Conservation (phyloP, 306 rosid genomes). For the Casuarina glauca region DNA sequence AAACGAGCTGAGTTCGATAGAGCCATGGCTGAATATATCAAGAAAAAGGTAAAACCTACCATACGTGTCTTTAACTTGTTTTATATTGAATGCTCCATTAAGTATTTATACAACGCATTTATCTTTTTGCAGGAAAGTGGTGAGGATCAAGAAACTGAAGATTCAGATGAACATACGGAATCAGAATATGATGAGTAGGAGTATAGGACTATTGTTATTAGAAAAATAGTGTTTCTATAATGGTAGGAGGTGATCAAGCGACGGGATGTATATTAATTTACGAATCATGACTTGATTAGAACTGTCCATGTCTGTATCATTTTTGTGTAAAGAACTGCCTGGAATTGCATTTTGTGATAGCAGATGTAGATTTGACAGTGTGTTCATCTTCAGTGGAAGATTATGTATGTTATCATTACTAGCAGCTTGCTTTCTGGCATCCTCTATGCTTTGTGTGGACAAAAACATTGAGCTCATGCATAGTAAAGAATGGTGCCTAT, state of each 20-base stretch:
- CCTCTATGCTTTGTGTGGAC: no score
- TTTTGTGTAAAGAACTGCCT: slow-evolving; percentile 31
- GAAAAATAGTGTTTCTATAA: slow-evolving; percentile 15
- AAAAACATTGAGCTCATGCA: no score
- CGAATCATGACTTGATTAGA: slow-evolving; percentile 28
- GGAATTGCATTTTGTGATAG: slow-evolving; percentile 28
- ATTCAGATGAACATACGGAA: slow-evolving; percentile 54
- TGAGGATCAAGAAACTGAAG: slow-evolving; percentile 57
- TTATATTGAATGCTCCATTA: background rate
- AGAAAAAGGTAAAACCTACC: slow-evolving; percentile 56
- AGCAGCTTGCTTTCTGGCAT: background rate
- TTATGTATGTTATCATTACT: background rate
- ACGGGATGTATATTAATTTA: slow-evolving; percentile 43
- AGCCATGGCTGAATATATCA: slow-evolving; percentile 66
- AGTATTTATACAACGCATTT: background rate
- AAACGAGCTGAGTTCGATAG: slow-evolving; percentile 88
- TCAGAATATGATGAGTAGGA: slow-evolving; percentile 51
- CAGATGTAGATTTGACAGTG: slow-evolving; percentile 22
- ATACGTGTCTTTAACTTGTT: background rate
- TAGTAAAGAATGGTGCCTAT: no score
- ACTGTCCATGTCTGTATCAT: slow-evolving; percentile 22
- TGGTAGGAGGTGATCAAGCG: slow-evolving; percentile 20
- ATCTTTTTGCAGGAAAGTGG: slow-evolving; percentile 65
- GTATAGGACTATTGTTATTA: slow-evolving; percentile 16
- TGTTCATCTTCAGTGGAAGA: background rate